Evolutionary conservation across 768 basidiomycete species (phyloP).

Genomic region (Multifurca ochricompacta): DNA sequence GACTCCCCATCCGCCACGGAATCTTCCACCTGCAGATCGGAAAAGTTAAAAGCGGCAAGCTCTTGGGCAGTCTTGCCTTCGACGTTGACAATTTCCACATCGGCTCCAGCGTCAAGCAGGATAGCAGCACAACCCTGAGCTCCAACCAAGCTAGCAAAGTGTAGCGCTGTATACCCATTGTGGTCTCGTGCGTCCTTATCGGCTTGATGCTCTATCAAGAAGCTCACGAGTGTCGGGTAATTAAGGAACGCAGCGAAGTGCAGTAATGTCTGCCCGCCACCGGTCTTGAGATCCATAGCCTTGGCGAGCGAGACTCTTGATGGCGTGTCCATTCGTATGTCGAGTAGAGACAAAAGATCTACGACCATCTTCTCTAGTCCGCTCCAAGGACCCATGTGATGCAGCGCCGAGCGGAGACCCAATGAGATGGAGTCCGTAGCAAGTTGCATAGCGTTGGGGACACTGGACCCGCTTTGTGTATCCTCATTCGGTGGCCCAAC

Average conservation of each 20-base stretch:
- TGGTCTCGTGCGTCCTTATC: slow-evolving; percentile 81
- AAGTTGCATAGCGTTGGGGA: slow-evolving; percentile 36
- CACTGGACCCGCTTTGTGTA: slow-evolving; percentile 26
- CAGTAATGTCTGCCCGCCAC: slow-evolving; percentile 77
- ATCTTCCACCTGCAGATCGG: slow-evolving; percentile 27
- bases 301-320: slow-evolving; percentile 35
- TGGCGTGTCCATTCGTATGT: slow-evolving; percentile 45
- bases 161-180: slow-evolving; percentile 86
- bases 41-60: slow-evolving; percentile 41
- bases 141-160: slow-evolving; percentile 68
- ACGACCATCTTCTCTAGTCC: slow-evolving; percentile 69
- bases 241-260: slow-evolving; percentile 81
- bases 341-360: slow-evolving; percentile 73
- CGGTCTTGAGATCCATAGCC: slow-evolving; percentile 64
- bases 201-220: slow-evolving; percentile 63
- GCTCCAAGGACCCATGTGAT: slow-evolving; percentile 46
- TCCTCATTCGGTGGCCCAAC: slow-evolving; percentile 66
- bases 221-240: slow-evolving; percentile 59
- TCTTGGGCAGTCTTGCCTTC: slow-evolving; percentile 66
- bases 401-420: slow-evolving; percentile 50
- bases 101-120: slow-evolving; percentile 76
- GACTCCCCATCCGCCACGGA: slow-evolving; percentile 44
- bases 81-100: slow-evolving; percentile 64
- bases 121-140: slow-evolving; percentile 56
- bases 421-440: slow-evolving; percentile 37